Evolutionary conservation across 139 green algal species (phyloP).

Genomic region (Spirogloea muscicola): DNA sequence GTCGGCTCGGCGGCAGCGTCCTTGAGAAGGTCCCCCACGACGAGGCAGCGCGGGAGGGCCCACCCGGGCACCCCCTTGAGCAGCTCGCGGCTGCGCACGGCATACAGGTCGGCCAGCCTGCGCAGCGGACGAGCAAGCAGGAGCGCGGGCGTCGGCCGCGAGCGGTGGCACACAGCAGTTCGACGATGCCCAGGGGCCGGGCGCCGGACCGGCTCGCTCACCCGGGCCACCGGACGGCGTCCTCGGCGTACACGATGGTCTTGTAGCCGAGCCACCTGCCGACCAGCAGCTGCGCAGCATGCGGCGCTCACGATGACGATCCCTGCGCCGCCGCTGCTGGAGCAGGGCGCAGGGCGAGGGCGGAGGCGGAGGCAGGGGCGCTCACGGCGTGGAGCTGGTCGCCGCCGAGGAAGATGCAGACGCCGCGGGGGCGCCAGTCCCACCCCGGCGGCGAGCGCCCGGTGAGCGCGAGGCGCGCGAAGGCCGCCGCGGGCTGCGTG

Average conservation of each 20-base stretch:
- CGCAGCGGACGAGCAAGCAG: not conserved
- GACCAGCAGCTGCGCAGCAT: conserved; percentile 23
- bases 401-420: conserved; percentile 40
- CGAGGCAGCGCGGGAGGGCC: not conserved
- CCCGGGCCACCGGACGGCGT: conserved; percentile 28
- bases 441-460: not conserved
- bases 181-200: not conserved
- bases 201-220: not conserved
- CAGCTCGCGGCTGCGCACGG: conserved; percentile 14
- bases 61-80: conserved; percentile 8
- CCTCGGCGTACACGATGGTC: conserved; percentile 30
- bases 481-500: conserved; percentile 15
- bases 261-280: conserved; percentile 16
- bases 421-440: conserved; percentile 28
- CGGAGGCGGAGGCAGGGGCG: not conserved
- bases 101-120: conserved; percentile 39
- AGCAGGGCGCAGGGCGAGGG: not conserved
- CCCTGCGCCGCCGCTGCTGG: no score
- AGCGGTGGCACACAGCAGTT: not conserved
- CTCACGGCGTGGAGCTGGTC: conserved; percentile 43
- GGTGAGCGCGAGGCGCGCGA: conserved; percentile 10
- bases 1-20: conserved; percentile 17
- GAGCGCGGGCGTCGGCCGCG: not conserved
- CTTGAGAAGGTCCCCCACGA: conserved; percentile 37
- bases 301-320: no score